Evolutionary conservation across 176 grass and related monocot species (phyloP), one percentile per base, ranked within the genome.

Genomic region (Raddia distichophylla): DNA sequence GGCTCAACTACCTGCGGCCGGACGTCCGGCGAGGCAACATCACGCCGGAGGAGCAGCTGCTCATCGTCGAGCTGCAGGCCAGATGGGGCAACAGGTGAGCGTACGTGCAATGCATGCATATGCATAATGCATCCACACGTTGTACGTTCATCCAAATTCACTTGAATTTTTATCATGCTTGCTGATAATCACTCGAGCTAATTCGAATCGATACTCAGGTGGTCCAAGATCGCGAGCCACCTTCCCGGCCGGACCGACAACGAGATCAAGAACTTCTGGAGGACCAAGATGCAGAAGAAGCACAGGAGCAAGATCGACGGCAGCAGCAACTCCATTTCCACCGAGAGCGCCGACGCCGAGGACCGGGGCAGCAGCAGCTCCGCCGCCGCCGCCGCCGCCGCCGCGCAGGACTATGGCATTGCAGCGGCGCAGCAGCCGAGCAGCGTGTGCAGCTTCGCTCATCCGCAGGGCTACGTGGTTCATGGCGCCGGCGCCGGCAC

Each of bases 201-300:
- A 67, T 70, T 59, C 18, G 37, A 40, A 3, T 59, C 18, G 37
- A 40, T 40, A 0, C 52, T 59, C 53, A 90, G 92, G 18, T 94
- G 92, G 92, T 94, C 92, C 48, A 94, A 91, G 77, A 94, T 94
- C 55, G 92, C 88, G 19, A 88, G 64, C 66, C 86, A 94, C 51
- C 64, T 94, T 33, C 92, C 92, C 2, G 92, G 92, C 22, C 84
- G 92, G 57, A 94, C 92, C 0, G 91, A 94, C 83, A 94, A 94
- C 54, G 91, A 94, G 59, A 86, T 94, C 76, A 94, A 94, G 75
- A 94, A 94, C 75, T 88, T 88, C 75, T 94, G 92, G 92, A 88
- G 88, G 59, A 94, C 92, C 11, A 88, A 86, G 82, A 81, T 94
- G 53, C 85, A 91, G 75, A 87, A 87, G 83, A 82, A 86, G 61